Conservation (phyloP, 176 grass and related monocot genomes). For the Guadua angustifolia region DNA sequence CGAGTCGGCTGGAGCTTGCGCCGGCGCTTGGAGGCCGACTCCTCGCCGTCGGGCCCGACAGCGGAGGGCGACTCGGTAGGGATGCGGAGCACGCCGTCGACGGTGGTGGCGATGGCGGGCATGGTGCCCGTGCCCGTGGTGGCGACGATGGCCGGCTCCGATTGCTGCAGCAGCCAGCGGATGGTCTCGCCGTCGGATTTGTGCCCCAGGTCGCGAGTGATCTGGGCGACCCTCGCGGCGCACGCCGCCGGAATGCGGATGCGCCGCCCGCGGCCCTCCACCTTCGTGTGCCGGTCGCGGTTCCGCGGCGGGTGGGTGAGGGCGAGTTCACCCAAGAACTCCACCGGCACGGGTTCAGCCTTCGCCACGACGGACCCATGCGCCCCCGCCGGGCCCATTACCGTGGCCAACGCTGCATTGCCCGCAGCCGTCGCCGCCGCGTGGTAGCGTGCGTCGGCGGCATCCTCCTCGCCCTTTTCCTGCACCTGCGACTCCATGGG, state of each 20-base stretch:
- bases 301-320: conserved; percentile 54
- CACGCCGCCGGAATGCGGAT: conserved; percentile 84
- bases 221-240: conserved; percentile 63
- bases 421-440: background rate
- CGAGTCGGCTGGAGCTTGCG: conserved; percentile 86
- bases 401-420: conserved; percentile 17
- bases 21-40: conserved; percentile 49
- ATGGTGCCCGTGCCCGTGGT: conserved; percentile 86
- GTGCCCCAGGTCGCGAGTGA: conserved; percentile 82
- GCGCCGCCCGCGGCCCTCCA: conserved; percentile 86
- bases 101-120: conserved; percentile 72
- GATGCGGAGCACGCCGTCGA: conserved; percentile 74
- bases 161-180: conserved; percentile 88
- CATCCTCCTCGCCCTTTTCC: conserved; percentile 38
- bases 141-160: conserved; percentile 77
- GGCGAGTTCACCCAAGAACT: conserved; percentile 53
- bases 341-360: conserved; percentile 60
- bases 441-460: conserved; percentile 15
- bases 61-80: conserved; percentile 52
- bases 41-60: conserved; percentile 20
- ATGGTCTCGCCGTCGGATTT: conserved; percentile 89
- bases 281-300: conserved; percentile 87
- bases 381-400: conserved; percentile 25
- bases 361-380: conserved; percentile 60
- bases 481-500: conserved; percentile 43